Evolutionary conservation across 2,329 filamentous ascomycete species (phyloP), one percentile per base, ranked within the genome.

Genomic region (Orbilia ellipsospora): DNA sequence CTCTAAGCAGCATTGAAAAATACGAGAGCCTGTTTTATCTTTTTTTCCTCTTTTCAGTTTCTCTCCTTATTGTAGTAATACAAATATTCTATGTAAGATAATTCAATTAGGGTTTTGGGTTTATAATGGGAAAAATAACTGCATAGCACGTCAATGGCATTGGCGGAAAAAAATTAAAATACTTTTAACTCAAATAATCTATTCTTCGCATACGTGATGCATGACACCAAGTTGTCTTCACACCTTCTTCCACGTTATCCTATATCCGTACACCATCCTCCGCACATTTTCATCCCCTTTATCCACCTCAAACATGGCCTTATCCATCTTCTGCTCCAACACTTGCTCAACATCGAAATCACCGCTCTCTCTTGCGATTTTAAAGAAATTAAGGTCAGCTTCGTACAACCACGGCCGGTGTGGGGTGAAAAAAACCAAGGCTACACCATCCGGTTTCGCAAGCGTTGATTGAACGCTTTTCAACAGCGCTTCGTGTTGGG

Each of bases 351-450:
- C 93, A 15, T 83, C 83, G 75, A 97, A 91, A 12, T 67, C 69
- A 0, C 93, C 93, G 57, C 85, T 86, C 61, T 88, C 87, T 73
- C 88, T 85, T 3, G 90, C 92, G 69, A 93, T 80, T 57, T 93
- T 91, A 81, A 97, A 97, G 84, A 97, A 97, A 2, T 87, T 88
- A 81, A 96, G 85, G 80, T 97, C 95, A 82, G 93, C 91, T 77
- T 93, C 87, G 79, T 91, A 86, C 80, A 97, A 85, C 94, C 94
- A 97, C 0, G 94, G 94, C 77, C 95, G 87, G 83, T 98, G 97
- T 18, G 92, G 94, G 0, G 94, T 96, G 84, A 97, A 98, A 82
- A 97, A 96, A 6, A 97, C 93, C 79, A 94, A 87, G 1, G 93
- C 93, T 64, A 90, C 88, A 1, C 84, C 84, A 2, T 81, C 79